Evolutionary conservation across 1,139 yeast species (phyloP).

Genomic region (Sugiyamaella japonica): DNA sequence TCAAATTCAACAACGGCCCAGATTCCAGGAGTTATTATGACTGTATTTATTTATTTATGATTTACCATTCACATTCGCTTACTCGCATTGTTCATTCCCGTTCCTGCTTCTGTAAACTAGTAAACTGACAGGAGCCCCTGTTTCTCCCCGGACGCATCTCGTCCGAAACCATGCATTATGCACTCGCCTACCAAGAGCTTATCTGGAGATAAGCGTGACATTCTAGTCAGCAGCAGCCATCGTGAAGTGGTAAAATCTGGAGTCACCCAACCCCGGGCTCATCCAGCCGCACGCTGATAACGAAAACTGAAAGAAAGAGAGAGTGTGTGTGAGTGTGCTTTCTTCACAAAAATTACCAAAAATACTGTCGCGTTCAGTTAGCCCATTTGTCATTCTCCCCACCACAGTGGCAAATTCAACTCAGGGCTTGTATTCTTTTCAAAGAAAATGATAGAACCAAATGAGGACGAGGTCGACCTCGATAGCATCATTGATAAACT

Average conservation of each 20-base stretch:
- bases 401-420: no score
- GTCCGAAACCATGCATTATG: not conserved
- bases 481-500: constrained; percentile 96
- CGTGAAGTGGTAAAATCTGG: constrained; percentile 1
- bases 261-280: not conserved
- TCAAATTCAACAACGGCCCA: not conserved
- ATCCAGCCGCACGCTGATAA: constrained; percentile 7
- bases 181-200: constrained; percentile 4
- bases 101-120: not conserved
- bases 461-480: constrained; percentile 72
- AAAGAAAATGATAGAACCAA: constrained; percentile 5
- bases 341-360: no score
- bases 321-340: no score
- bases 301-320: not conserved
- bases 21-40: constrained; percentile 14
- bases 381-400: no score
- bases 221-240: constrained; percentile 1
- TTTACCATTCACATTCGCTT: not conserved
- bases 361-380: no score
- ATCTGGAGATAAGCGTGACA: constrained; percentile 2
- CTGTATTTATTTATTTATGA: not conserved
- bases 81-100: not conserved
- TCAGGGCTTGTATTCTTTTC: not conserved
- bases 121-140: not conserved
- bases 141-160: constrained; percentile 4